Base-by-base conservation (phyloP, 768 basidiomycete genomes). In the Lactarius hengduanensis region DNA sequence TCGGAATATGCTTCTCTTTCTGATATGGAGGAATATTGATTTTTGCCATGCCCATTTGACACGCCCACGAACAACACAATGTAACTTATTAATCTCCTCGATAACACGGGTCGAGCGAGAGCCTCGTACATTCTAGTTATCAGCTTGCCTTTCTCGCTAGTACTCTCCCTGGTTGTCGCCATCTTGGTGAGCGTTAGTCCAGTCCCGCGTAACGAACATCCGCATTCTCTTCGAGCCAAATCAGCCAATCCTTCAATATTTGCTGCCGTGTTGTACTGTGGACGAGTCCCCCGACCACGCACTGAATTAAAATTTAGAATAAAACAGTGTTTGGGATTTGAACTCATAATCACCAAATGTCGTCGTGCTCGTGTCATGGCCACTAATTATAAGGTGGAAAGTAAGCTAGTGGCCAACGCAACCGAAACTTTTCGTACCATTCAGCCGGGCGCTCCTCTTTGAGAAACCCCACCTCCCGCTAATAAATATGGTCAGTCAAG, bases 401-500 rank as follows among this genome's bases (percentile, higher is more conserved):
- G 40, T 67, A 22, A 73, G 65, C 60, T 4, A 18, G 45, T 43
- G 45, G 59, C 9, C 20, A 45, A 32, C 18, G n/a, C 28, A 38
- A 13, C 47, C 57, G 9, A 45, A 13, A 13, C 26, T 11, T 64
- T 45, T 20, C 82, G 57, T 70, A 88, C 90, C 92, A 73, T 99
- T 99, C 73, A 99, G 78, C 43, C 97, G 80, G 80, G 57, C 97
- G 82, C 71, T 93, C 91, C 73, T 99, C 97, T 74, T 90, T 92
- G 73, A 99, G 76, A 76, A 99, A 99, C 0, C 96, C 96, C 2
- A 98, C 93, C 70, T 96, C 92, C 43, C 94, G 82, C 86, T 93
- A 72, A 41, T 20, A 7, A 62, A 32, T 16, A 55, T 45, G 63
- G 20, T 59, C 20, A 59, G 53, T 40, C 13, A 63, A 70, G 57